phyloP scores from a whole-genome alignment of 2,329 filamentous ascomycete species.

The Calonectria naviculata region DNA sequence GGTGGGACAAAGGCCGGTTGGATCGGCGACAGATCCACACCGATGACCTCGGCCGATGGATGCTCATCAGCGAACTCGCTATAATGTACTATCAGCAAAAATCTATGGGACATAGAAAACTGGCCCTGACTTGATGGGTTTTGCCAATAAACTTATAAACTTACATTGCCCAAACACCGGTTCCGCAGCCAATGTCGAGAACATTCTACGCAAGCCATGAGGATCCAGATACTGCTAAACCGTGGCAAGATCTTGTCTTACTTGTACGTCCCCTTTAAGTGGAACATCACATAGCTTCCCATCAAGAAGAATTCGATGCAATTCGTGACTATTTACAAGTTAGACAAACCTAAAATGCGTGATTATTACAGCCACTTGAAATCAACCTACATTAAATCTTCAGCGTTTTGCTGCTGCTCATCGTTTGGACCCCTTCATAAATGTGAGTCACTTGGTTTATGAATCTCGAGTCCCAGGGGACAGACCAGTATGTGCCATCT shows the following conservation, averaged over 20 bases:
- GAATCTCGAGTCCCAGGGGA: too few relatives aligned
- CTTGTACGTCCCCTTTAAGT: slow-evolving; percentile 39
- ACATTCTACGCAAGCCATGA: slow-evolving; percentile 21
- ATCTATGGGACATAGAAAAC: slow-evolving; percentile 19
- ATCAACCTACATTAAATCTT: slow-evolving; percentile 31
- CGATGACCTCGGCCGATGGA: slow-evolving; percentile 58
- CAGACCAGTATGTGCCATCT: slow-evolving; percentile 50
- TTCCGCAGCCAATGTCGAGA: slow-evolving; percentile 49
- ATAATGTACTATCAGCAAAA: not conserved
- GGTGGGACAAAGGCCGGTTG: slow-evolving; percentile 67
- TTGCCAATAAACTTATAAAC: not conserved
- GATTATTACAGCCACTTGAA: not conserved
- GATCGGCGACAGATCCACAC: slow-evolving; percentile 67
- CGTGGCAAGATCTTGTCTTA: not conserved
- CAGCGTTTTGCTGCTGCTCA: slow-evolving; percentile 35
- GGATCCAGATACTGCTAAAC: not conserved
- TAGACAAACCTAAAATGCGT: not conserved
- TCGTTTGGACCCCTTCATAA: slow-evolving; percentile 34
- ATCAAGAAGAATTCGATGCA: slow-evolving; percentile 38
- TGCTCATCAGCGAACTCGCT: slow-evolving; percentile 50
- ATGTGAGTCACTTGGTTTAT: not conserved
- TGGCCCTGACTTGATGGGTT: not conserved
- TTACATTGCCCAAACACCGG: slow-evolving; percentile 49
- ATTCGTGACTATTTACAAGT: slow-evolving; percentile 26
- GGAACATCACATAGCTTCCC: slow-evolving; percentile 46